These are phyloP conservation scores for Babesia ovata DNA, from an alignment of 169 alveolate species.

Conservation along the genomic window DNA sequence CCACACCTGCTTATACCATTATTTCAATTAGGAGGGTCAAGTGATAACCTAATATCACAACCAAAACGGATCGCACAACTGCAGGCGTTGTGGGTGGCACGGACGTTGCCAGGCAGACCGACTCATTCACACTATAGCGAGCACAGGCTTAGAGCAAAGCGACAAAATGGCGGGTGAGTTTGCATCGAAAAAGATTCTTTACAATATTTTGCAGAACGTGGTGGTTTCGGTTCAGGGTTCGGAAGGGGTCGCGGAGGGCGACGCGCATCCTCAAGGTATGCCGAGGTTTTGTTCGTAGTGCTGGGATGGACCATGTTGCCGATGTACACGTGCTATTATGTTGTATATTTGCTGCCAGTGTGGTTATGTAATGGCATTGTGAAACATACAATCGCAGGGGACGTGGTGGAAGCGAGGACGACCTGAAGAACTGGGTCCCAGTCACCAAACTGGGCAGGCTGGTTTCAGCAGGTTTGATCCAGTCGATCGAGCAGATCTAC, in stretches of 20 bases:
- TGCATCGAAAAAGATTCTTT: not conserved
- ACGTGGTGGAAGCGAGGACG: constrained; percentile 87
- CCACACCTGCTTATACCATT: not conserved
- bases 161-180: constrained; percentile 33
- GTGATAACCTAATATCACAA: not conserved
- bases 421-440: constrained; percentile 97
- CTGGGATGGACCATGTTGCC: not conserved
- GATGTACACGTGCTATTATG: not conserved
- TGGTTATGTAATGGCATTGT: not conserved
- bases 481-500: constrained; percentile 97
- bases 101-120: not conserved
- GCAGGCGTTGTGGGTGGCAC: constrained; percentile 11
- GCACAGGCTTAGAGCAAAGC: not conserved
- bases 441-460: constrained; percentile 99
- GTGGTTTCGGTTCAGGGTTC: constrained; percentile 67
- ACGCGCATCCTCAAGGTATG: constrained; percentile 45
- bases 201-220: constrained; percentile 41
- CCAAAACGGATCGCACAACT: not conserved
- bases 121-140: constrained; percentile 8
- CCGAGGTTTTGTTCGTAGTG: not conserved
- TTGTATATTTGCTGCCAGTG: not conserved
- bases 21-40: not conserved
- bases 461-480: constrained; percentile 95
- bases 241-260: constrained; percentile 67
- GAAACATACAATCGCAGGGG: constrained; percentile 5